These are phyloP conservation scores for Hansenula lynferdii DNA, from an alignment of 1,139 yeast species.

Conservation along the genomic window DNA sequence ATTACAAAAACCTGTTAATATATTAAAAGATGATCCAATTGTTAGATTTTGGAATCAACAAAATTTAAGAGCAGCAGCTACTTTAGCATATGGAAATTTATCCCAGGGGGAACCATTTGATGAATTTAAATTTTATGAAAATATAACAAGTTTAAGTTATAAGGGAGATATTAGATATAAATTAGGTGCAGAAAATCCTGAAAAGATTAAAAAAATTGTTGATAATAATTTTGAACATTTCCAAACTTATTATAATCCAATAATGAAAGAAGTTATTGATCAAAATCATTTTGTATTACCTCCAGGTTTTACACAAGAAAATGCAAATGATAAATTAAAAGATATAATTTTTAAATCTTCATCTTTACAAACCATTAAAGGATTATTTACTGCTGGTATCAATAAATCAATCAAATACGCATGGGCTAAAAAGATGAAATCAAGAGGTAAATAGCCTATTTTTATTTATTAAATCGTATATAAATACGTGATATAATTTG, in stretches of 20 bases:
- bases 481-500: too few species aligned
- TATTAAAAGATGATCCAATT: constrained; percentile 57
- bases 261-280: constrained; percentile 40
- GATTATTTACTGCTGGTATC: constrained; percentile 83
- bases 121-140: constrained; percentile 65
- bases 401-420: constrained; percentile 71
- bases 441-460: constrained; percentile 8
- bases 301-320: constrained; percentile 30
- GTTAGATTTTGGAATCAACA: constrained; percentile 66
- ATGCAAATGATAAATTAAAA: constrained; percentile 37
- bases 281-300: constrained; percentile 30
- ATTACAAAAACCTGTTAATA: constrained; percentile 88
- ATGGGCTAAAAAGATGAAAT: constrained; percentile 57
- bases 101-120: constrained; percentile 36
- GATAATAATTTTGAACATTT: constrained; percentile 67
- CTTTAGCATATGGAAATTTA: constrained; percentile 62
- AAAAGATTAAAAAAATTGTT: constrained; percentile 83
- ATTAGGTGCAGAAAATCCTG: constrained; percentile 89
- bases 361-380: constrained; percentile 71
- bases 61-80: constrained; percentile 74
- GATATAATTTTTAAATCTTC: constrained; percentile 68
- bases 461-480: too few species aligned
- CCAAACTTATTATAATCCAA: constrained; percentile 65
- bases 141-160: constrained; percentile 78
- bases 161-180: constrained; percentile 87